A percentile compares a stretch with the other conserved stretches of the same genome.
Evolutionary conservation across 768 basidiomycete genomes (phyloP).

Genomic region (Daedaleopsis nitida): DNA sequence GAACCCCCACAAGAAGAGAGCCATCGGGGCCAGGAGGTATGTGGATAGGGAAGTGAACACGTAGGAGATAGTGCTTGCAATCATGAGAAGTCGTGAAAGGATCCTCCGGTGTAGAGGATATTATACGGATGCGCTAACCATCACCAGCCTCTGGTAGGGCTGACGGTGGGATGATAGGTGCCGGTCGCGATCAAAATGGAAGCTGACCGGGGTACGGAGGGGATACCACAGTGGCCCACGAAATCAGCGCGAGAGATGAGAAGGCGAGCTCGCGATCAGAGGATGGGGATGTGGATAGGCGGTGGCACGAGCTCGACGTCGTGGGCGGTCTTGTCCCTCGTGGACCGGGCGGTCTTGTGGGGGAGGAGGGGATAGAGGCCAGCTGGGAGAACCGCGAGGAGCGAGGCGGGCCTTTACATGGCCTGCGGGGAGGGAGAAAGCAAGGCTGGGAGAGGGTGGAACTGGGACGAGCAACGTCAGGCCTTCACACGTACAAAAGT

Average conservation of each 20-base stretch:
- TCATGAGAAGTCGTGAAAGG: conserved; percentile 10
- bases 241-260: neutral
- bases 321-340: neutral
- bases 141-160: neutral
- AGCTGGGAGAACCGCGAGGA: neutral
- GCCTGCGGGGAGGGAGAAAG: neutral
- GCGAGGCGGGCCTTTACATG: neutral
- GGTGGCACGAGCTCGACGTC: neutral
- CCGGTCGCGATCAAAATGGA: neutral
- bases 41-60: neutral
- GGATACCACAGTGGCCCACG: neutral
- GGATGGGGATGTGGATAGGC: neutral
- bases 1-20: conserved; percentile 11
- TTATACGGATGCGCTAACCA: neutral
- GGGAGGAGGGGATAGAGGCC: neutral
- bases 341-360: neutral
- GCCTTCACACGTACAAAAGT: conserved; percentile 2
- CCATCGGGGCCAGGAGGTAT: conserved; percentile 6
- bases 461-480: neutral
- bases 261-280: neutral
- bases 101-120: neutral
- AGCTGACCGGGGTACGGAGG: neutral
- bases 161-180: neutral
- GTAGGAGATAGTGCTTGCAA: neutral
- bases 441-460: neutral